A percentile compares a stretch with the other conserved stretches of the same genome.
Evolutionary conservation across 2,329 filamentous ascomycete genomes (phyloP).

Genomic region (Paecilomyces fulvus): DNA sequence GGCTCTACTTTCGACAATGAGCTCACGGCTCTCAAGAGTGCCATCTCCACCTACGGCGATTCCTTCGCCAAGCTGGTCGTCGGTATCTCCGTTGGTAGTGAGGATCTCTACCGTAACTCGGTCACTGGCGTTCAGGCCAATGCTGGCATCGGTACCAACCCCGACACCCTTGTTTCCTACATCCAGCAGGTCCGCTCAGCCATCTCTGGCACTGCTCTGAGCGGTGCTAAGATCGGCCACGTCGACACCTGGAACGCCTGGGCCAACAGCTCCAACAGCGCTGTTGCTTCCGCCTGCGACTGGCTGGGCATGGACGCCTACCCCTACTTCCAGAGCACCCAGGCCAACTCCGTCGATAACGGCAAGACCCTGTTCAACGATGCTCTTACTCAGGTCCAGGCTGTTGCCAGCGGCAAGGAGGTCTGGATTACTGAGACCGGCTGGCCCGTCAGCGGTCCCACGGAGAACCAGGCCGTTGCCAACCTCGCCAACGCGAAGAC

Average conservation of each 20-base stretch:
- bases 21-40: slow-evolving; percentile 59
- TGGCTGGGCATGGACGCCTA: slow-evolving; percentile 81
- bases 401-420: slow-evolving; percentile 55
- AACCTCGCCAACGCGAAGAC: slow-evolving; percentile 59
- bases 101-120: slow-evolving; percentile 80
- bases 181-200: slow-evolving; percentile 59
- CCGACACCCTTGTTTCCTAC: slow-evolving; percentile 57
- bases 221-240: slow-evolving; percentile 59
- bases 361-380: slow-evolving; percentile 60
- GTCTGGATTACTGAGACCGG: slow-evolving; percentile 87
- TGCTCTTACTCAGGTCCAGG: slow-evolving; percentile 53
- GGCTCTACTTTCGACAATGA: slow-evolving; percentile 63
- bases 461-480: slow-evolving; percentile 54
- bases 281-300: slow-evolving; percentile 61
- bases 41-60: slow-evolving; percentile 60
- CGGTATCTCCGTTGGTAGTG: slow-evolving; percentile 77
- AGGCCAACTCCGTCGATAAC: slow-evolving; percentile 56
- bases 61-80: slow-evolving; percentile 52
- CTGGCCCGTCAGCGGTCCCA: slow-evolving; percentile 67
- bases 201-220: slow-evolving; percentile 52
- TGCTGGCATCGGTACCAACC: slow-evolving; percentile 54
- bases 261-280: slow-evolving; percentile 63
- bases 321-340: slow-evolving; percentile 69
- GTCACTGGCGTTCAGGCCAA: slow-evolving; percentile 56
- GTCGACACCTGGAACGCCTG: slow-evolving; percentile 85